Evolutionary conservation across 164 flowering plant species (phyloP), one percentile per base, ranked within the genome.

Genomic region (Houttuynia cordata): DNA sequence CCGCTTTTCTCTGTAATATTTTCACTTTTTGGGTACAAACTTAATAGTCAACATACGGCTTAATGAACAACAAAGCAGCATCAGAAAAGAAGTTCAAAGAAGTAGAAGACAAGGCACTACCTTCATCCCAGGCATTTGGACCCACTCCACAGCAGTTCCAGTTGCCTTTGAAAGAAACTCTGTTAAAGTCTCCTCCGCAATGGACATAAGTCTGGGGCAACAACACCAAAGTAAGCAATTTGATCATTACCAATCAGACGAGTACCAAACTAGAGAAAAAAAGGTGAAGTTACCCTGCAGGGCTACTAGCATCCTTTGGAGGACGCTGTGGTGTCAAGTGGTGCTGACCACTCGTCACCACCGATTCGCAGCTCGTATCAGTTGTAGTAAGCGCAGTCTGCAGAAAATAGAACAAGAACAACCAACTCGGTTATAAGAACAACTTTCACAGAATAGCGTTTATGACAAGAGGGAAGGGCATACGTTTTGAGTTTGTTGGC

Each of bases 71-170:
- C 4, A 30, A 30, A 30, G 37, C 4, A 30, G 37, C 37, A 30
- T 30, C 6, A 30, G 6, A 30, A 30, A 6, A 30, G 6, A 30
- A 30, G 37, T 30, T 2, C 37, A 30, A 30, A 30, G 4, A 6
- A 30, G 37, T 30, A 30, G 37, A 30, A 30, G 4, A 30, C 2
- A 30, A 30, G 37, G 6, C 6, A 30, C 6, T 41, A 84, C 96
- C 96, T 88, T 88, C 96, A 88, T 88, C 79, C 96, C 96, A 82
- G 91, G 88, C 96, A 88, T 81, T 82, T 86, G 96, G 83, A 88
- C 87, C 93, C 93, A 88, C 88, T 88, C 93, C 60, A 88, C 91
- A 71, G 93, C 91, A 67, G 96, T 88, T 86, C 96, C 96, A 79
- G 93, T 88, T 59, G 93, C 96, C 89, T 88, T 88, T 58, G 91